Evolutionary conservation across 352 stramenopile species (phyloP), one percentile per base, ranked within the genome.

Genomic region (Phytophthora capsici): DNA sequence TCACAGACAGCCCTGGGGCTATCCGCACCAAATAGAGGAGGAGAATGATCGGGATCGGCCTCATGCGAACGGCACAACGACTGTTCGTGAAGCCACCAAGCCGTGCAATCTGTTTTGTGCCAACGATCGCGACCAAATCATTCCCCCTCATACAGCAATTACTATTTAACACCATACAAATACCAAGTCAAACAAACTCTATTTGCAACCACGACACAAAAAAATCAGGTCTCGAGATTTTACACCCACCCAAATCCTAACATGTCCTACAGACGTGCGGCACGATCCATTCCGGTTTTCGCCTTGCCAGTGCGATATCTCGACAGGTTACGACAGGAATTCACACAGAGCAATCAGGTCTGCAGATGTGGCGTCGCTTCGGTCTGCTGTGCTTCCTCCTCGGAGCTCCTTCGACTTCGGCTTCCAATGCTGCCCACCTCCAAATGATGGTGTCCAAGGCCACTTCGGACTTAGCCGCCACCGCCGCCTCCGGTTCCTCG

Each of bases 11-110:
- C 28, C 28, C 28, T 34, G 1, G 28, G 28, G 28, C 28, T 34
- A 34, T 34, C 28, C 28, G 28, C 28, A 34, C 28, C 28, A 34
- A 34, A 34, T 14, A 34, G 28, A 34, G 28, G 56, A 64, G 56
- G 56, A 64, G 49, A 64, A 64, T 64, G 56, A 64, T 64, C 45
- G 56, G 44, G 56, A 64, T 64, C 20, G 5, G 56, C 32, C 22
- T 13, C 47, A 25, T 48, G 26, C 56, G 40, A 50, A 41, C 50
- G 46, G 20, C 28, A 12, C 9, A 34, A 34, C 28, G 28, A 34
- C 28, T 34, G 28, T 34, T 34, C 14, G 28, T 34, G 28, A 43
- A 43, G 36, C 36, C 36, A 43, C 36, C 36, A 43, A 43, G 22
- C 20, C 8, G 12, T 32, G 12, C 41, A 25, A 37, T 22, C 25